These are phyloP conservation scores for Aspergillus proliferans DNA, from an alignment of 2,329 filamentous ascomycete genomes.

Conservation along the genomic window DNA sequence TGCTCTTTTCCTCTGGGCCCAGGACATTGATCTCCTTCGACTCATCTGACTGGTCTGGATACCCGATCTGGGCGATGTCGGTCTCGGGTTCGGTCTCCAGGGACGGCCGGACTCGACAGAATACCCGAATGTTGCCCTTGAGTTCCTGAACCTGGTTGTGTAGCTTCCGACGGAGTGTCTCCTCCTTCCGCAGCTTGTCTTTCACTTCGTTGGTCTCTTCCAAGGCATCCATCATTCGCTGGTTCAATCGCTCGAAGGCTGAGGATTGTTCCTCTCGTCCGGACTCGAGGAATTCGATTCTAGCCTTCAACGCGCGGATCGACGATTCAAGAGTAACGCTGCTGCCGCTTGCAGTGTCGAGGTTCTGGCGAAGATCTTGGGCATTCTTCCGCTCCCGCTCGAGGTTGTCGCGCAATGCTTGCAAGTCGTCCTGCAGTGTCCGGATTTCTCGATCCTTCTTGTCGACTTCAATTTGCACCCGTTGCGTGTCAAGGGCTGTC, in stretches of 20 bases:
- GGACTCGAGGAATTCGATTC: conserved; percentile 83
- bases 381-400: conserved; percentile 59
- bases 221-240: conserved; percentile 71
- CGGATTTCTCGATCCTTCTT: conserved; percentile 51
- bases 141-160: conserved; percentile 98
- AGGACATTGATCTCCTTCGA: conserved; percentile 79
- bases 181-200: conserved; percentile 81
- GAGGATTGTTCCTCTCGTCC: conserved; percentile 84
- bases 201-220: conserved; percentile 63
- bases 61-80: conserved; percentile 66
- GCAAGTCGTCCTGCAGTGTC: conserved; percentile 35
- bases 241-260: conserved; percentile 74
- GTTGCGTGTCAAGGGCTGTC: conserved; percentile 33
- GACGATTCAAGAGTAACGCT: conserved; percentile 66
- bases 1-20: conserved; percentile 77
- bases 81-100: conserved; percentile 53
- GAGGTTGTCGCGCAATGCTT: conserved; percentile 43
- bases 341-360: conserved; percentile 56
- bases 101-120: conserved; percentile 85
- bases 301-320: conserved; percentile 68
- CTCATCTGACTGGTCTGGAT: conserved; percentile 73
- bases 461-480: conserved; percentile 41
- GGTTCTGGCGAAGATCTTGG: conserved; percentile 51
- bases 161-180: conserved; percentile 80
- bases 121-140: conserved; percentile 96